phyloP scores from a whole-genome alignment of 495 filamentous ascomycete species.

The Xylaria castorea region DNA sequence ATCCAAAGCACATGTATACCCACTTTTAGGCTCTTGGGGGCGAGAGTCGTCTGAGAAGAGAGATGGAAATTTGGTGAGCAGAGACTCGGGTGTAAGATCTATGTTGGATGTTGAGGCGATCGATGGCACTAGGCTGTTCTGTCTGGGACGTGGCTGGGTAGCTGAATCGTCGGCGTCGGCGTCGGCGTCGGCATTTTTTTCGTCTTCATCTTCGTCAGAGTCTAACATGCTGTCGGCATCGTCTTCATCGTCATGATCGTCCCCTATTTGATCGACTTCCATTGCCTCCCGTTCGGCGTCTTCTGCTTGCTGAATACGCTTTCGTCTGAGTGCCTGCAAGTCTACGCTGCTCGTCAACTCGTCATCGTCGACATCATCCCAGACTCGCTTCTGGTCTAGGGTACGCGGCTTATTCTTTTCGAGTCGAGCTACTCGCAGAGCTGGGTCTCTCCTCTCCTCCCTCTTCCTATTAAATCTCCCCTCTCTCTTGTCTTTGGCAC shows the following conservation, averaged over 20 bases:
- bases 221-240: constrained; percentile 79
- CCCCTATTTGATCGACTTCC: constrained; percentile 50
- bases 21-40: constrained; percentile 64
- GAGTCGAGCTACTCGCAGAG: constrained; percentile 70
- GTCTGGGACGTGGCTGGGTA: constrained; percentile 51
- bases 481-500: constrained; percentile 74
- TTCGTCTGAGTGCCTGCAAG: constrained; percentile 75
- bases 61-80: constrained; percentile 77
- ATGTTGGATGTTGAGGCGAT: constrained; percentile 70
- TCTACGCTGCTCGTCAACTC: constrained; percentile 78
- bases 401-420: constrained; percentile 81
- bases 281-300: constrained; percentile 49
- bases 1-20: not conserved
- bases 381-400: constrained; percentile 87
- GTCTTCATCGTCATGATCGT: constrained; percentile 56
- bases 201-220: constrained; percentile 50
- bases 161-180: constrained; percentile 54
- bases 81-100: constrained; percentile 71
- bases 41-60: constrained; percentile 71
- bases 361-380: constrained; percentile 89
- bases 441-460: constrained; percentile 86
- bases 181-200: constrained; percentile 46
- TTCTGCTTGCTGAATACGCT: constrained; percentile 61
- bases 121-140: constrained; percentile 55
- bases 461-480: constrained; percentile 77